Evolutionary conservation across 331 rosid species (phyloP).

Genomic region (Rosa hybrid): DNA sequence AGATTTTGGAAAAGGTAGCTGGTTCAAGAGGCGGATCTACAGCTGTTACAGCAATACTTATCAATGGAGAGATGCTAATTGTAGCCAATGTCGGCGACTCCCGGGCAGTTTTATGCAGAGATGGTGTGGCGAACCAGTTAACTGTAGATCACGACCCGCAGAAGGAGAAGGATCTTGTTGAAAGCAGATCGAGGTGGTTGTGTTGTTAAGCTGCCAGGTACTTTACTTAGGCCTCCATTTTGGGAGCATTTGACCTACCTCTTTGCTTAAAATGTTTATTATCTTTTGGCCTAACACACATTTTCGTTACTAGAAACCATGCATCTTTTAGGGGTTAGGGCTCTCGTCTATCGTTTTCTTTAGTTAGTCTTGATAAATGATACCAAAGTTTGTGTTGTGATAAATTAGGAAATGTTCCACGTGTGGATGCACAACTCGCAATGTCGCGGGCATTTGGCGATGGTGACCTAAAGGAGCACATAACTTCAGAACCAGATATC

Average conservation of each 20-base stretch:
- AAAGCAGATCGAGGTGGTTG: slow-evolving; percentile 55
- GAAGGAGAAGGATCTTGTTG: slow-evolving; percentile 53
- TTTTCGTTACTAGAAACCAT: not conserved
- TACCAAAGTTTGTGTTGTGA: not conserved
- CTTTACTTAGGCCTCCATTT: not conserved
- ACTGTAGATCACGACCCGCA: slow-evolving; percentile 58
- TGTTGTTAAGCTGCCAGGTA: slow-evolving; percentile 44
- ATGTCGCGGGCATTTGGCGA: slow-evolving; percentile 72
- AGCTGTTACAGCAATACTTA: slow-evolving; percentile 57
- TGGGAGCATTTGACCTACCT: not conserved
- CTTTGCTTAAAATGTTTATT: not conserved
- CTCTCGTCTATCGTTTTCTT: not conserved
- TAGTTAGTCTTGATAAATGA: no score
- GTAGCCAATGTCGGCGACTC: slow-evolving; percentile 63
- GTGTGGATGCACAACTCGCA: slow-evolving; percentile 62
- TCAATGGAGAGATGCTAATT: slow-evolving; percentile 49
- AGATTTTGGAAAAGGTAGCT: slow-evolving; percentile 45
- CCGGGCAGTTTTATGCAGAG: slow-evolving; percentile 46
- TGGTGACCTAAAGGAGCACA: slow-evolving; percentile 52
- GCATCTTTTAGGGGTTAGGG: not conserved
- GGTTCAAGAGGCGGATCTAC: slow-evolving; percentile 62
- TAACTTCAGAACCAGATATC: slow-evolving; percentile 65
- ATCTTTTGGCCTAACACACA: not conserved
- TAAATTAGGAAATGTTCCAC: slow-evolving; percentile 50
- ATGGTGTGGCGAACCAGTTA: slow-evolving; percentile 44